Evolutionary conservation across 2,329 filamentous ascomycete genomes (phyloP).

Genomic region (Scedosporium minutisporum): DNA sequence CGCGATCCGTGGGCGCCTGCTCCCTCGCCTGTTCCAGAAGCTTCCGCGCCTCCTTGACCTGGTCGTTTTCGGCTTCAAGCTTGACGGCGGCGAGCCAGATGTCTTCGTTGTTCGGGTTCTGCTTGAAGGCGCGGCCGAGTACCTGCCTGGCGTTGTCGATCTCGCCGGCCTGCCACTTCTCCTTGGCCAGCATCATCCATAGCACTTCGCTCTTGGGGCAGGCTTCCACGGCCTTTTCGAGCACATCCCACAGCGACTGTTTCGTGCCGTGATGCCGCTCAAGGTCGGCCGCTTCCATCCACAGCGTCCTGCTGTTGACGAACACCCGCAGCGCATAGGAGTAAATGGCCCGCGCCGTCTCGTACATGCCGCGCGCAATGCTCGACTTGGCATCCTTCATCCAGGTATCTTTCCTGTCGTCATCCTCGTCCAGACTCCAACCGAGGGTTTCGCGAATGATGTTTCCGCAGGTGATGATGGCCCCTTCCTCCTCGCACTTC

Average conservation of each 20-base stretch:
- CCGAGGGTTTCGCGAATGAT: constrained; percentile 91
- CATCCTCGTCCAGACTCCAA: constrained; percentile 88
- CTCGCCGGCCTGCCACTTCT: constrained; percentile 84
- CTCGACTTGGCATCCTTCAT: constrained; percentile 82
- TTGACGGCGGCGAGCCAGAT: constrained; percentile 97
- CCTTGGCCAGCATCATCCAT: constrained; percentile 93
- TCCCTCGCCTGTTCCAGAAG: constrained; percentile 75
- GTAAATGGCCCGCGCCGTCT: constrained; percentile 88
- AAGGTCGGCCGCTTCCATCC: constrained; percentile 82
- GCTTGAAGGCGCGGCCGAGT: constrained; percentile 80
- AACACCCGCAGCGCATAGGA: constrained; percentile 86
- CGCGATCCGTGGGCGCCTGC: constrained; percentile 86
- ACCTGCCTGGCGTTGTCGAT: constrained; percentile 80
- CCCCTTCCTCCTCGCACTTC: constrained; percentile 86
- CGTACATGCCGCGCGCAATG: constrained; percentile 72
- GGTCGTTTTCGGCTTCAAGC: constrained; percentile 81
- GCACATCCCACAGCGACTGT: constrained; percentile 71
- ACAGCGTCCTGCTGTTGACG: constrained; percentile 75
- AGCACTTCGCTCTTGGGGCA: constrained; percentile 85
- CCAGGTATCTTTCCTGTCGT: constrained; percentile 93
- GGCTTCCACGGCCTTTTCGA: constrained; percentile 89
- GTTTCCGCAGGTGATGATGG: constrained; percentile 72
- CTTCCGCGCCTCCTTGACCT: constrained; percentile 71
- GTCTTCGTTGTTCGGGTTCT: constrained; percentile 94
- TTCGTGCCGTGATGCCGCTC: constrained; percentile 82